These are phyloP conservation scores for Starmerella sp. DNA, from an alignment of 805 yeast species.

Conservation along the genomic window DNA sequence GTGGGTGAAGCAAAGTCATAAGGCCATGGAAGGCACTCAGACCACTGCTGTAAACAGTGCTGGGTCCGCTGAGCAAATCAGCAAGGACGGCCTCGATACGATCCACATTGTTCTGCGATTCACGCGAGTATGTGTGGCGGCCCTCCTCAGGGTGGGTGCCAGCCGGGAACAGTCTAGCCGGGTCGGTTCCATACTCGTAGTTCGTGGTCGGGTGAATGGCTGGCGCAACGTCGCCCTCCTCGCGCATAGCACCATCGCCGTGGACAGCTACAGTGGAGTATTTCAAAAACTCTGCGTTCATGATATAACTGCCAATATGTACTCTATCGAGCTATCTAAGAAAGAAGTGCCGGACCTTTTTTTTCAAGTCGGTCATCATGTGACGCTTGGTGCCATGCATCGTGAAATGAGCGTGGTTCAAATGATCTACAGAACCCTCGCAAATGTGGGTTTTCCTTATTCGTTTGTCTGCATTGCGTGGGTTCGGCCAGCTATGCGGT, in stretches of 20 bases:
- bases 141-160: slow-evolving; percentile 18
- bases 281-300: neutral
- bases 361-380: neutral
- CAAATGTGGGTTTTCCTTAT: neutral
- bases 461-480: neutral
- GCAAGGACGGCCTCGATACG: slow-evolving; percentile 57
- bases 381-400: neutral
- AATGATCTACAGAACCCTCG: too few relatives aligned
- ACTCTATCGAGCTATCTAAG: neutral
- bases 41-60: slow-evolving; percentile 66
- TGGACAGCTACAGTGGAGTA: neutral
- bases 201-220: slow-evolving; percentile 80
- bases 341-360: neutral
- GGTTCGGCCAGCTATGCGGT: too few relatives aligned
- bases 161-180: neutral
- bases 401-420: too few relatives aligned
- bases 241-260: neutral
- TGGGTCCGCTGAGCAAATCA: slow-evolving; percentile 49
- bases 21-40: slow-evolving; percentile 69
- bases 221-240: slow-evolving; percentile 39
- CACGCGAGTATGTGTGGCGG: slow-evolving; percentile 47
- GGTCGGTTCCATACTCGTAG: slow-evolving; percentile 42
- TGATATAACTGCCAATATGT: neutral
- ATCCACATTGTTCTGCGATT: slow-evolving; percentile 58
- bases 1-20: slow-evolving; percentile 60